Evolutionary conservation across 257 asterid species (phyloP).

Genomic region (Phtheirospermum japonicum): DNA sequence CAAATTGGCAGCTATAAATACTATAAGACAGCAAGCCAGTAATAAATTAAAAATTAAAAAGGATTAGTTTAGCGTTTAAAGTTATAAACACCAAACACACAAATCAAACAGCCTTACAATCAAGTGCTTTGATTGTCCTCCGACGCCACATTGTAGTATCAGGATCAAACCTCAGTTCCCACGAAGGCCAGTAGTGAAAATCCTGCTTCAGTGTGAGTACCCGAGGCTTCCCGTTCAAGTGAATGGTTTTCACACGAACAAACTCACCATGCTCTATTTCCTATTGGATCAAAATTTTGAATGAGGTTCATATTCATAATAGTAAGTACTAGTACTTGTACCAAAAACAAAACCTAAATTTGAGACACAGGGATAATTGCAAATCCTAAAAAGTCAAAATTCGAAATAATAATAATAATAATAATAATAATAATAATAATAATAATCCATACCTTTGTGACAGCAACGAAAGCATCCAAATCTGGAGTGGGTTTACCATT

Average conservation of each 20-base stretch:
- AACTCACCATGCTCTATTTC: constrained; percentile 85
- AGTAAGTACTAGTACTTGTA: constrained; percentile 1
- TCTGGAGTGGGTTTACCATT: constrained; percentile 89
- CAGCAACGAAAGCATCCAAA: constrained; percentile 83
- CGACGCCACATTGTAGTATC: constrained; percentile 84
- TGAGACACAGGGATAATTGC: neutral
- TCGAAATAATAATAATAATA: too few relatives aligned
- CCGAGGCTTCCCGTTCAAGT: constrained; percentile 92
- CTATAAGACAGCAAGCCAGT: neutral
- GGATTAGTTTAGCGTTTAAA: neutral
- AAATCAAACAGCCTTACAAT: constrained; percentile 33
- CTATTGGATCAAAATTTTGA: constrained; percentile 32
- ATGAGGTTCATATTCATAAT: neutral
- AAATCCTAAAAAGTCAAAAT: neutral
- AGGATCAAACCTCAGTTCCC: constrained; percentile 91
- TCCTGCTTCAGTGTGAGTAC: constrained; percentile 94
- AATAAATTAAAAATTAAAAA: neutral
- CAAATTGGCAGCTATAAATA: constrained; percentile 26
- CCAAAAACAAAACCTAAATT: neutral
- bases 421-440: too few relatives aligned
- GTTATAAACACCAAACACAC: neutral
- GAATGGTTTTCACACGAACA: constrained; percentile 78
- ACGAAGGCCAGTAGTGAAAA: constrained; percentile 96
- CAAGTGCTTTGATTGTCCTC: constrained; percentile 59
- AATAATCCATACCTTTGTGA: constrained; percentile 62